Base-by-base conservation (phyloP, 139 green algal genomes). In the Chlamydomonas sphaeroides region DNA sequence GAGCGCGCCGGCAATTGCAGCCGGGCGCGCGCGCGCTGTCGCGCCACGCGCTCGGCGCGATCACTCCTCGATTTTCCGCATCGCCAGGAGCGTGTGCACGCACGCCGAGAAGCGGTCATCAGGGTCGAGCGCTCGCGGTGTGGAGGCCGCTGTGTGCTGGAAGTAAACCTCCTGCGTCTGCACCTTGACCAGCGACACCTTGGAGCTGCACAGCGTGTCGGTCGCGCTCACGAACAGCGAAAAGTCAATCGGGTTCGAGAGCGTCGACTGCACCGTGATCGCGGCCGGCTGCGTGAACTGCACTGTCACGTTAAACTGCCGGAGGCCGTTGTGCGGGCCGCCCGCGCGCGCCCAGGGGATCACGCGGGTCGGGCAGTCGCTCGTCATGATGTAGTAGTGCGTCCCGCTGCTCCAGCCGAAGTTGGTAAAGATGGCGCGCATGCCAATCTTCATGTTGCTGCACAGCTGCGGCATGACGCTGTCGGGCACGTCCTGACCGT, bases 301-400 rank as follows among this genome's bases (percentile, higher is more conserved):
- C 21, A 82, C 33, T 14, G 75, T 82, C 4, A 38, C n/a, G 62
- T 82, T 82, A 62, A 49, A 82, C 75, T 73, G 62, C n/a, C 42
- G 32, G 21, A 20, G 1, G 35, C 74, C 74, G 57, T 18, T 53
- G n/a, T n/a, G n/a, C n/a, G n/a, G n/a, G n/a, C n/a, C n/a, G 30
- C 18, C 72, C 26, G 68, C 23, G 15, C 33, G 45, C 17, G n/a
- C 18, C 28, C 20, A 32, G 30, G 30, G 30, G 6, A 66, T 35
- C 6, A 26, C 7, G 59, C 59, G 59, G 3, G 62, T 72, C 3
- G 42, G 42, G 62, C 75, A 82, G 30, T 32, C 5, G 11, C 30
- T 23, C 2, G 8, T 18, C 17, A 42, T 32, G 0, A 82, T 7
- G 6, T 1, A 32, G 62, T 65, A 82, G 42, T 82, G 75, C 20